Percentiles rank a stretch among this genome's conserved stretches.
These are phyloP conservation scores for Sclerotinia nivalis DNA, from an alignment of 2,329 filamentous ascomycete species.

Conservation along the genomic window DNA sequence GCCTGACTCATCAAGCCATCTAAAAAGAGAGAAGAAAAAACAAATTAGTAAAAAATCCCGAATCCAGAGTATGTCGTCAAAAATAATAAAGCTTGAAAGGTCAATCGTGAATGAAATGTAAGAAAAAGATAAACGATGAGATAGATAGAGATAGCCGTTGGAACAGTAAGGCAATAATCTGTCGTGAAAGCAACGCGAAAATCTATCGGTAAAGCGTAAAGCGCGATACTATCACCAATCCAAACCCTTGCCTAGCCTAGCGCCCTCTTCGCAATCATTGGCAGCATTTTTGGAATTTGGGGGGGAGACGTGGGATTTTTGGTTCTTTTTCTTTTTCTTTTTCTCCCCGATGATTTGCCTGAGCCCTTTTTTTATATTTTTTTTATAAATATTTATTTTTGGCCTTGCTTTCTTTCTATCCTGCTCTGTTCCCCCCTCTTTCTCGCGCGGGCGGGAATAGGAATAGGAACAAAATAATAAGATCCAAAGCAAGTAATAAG, in stretches of 20 bases:
- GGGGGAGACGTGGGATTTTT: not conserved
- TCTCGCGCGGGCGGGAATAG: constrained; percentile 1
- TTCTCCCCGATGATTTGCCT: constrained; percentile 5
- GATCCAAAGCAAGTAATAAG: not conserved
- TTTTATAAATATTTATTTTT: not conserved
- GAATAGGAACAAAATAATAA: not conserved
- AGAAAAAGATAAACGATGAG: not conserved
- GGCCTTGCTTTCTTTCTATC: not conserved
- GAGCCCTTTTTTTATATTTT: not conserved
- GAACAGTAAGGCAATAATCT: not conserved
- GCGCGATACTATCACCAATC: constrained; percentile 19
- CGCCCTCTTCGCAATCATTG: constrained; percentile 1
- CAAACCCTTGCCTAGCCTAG: constrained; percentile 15
- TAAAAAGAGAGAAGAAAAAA: constrained; percentile 24
- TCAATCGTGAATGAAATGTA: constrained; percentile 10
- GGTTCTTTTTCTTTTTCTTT: not conserved
- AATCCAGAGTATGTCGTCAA: not conserved
- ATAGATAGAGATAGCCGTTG: not conserved
- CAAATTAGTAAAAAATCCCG: constrained; percentile 20
- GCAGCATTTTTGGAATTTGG: not conserved
- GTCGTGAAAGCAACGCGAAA: constrained; percentile 19
- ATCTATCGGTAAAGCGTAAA: constrained; percentile 10
- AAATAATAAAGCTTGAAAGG: not conserved
- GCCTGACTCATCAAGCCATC: constrained; percentile 40
- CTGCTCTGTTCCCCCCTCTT: not conserved